phyloP scores from a whole-genome alignment of 2,329 filamentous ascomycete genomes.

The Purpureocillium takamizusanense region DNA sequence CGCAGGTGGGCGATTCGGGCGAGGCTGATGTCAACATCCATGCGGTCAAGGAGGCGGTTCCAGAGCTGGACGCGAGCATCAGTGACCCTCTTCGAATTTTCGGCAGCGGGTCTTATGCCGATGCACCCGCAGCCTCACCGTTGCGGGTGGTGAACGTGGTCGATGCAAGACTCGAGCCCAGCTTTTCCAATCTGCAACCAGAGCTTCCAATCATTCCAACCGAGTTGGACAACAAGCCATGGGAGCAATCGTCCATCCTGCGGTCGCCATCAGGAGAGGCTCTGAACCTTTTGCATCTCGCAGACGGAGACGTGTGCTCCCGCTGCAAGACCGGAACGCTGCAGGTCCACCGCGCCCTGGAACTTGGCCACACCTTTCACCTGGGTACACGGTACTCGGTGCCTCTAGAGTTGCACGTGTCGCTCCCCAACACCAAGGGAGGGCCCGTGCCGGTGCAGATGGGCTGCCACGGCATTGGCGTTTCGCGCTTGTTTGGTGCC shows the following conservation, averaged over 20 bases:
- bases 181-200: constrained; percentile 13
- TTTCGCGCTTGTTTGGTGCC: constrained; percentile 83
- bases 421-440: constrained; percentile 19
- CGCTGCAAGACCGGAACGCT: constrained; percentile 57
- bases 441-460: constrained; percentile 61
- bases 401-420: constrained; percentile 58
- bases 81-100: constrained; percentile 49
- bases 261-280: constrained; percentile 25
- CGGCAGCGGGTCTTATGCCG: no score
- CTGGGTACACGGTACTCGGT: constrained; percentile 82
- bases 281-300: constrained; percentile 56
- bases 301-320: constrained; percentile 63
- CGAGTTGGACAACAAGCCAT: constrained; percentile 3
- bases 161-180: constrained; percentile 19
- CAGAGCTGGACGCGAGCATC: constrained; percentile 64
- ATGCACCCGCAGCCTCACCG: not conserved
- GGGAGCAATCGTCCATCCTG: constrained; percentile 10
- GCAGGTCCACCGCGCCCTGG: constrained; percentile 63
- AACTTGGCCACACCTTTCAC: constrained; percentile 92
- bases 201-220: constrained; percentile 16
- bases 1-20: constrained; percentile 12
- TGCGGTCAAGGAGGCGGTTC: constrained; percentile 56
- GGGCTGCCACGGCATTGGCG: constrained; percentile 93
- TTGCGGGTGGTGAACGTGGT: constrained; percentile 23
- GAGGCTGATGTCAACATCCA: constrained; percentile 35